Conservation (phyloP, 805 yeast species). For the Teunomyces aglyptinius region DNA sequence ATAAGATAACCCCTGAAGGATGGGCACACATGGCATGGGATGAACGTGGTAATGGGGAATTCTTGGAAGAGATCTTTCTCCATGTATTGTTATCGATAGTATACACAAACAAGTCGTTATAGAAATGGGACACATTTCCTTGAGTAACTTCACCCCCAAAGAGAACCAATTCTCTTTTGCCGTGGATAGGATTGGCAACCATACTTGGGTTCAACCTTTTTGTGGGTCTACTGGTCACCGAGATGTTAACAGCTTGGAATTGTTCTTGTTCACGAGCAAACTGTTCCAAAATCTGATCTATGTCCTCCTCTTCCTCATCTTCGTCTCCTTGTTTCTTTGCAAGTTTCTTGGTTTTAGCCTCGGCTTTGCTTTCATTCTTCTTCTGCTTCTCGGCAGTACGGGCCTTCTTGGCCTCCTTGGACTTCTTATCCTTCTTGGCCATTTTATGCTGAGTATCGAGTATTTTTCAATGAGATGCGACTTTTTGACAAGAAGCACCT, state of each 20-base stretch:
- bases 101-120: conserved; percentile 76
- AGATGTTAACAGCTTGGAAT: conserved; percentile 68
- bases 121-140: conserved; percentile 59
- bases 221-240: conserved; percentile 57
- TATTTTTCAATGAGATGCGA: background rate
- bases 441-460: conserved; percentile 33
- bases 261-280: conserved; percentile 78
- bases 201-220: conserved; percentile 72
- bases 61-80: conserved; percentile 76
- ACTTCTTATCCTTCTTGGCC: conserved; percentile 87
- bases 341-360: conserved; percentile 66
- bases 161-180: conserved; percentile 71
- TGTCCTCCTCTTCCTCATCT: conserved; percentile 82
- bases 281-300: conserved; percentile 77
- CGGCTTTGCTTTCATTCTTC: conserved; percentile 75
- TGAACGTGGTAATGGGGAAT: conserved; percentile 88
- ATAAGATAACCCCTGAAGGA: conserved; percentile 78
- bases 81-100: conserved; percentile 76
- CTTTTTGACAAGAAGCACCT: background rate
- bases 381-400: conserved; percentile 78
- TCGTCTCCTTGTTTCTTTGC: conserved; percentile 75
- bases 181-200: conserved; percentile 72
- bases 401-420: conserved; percentile 89
- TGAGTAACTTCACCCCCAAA: conserved; percentile 86
- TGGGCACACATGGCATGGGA: conserved; percentile 93